Conservation (phyloP, 345 rosid species). For the Acer negundo region DNA sequence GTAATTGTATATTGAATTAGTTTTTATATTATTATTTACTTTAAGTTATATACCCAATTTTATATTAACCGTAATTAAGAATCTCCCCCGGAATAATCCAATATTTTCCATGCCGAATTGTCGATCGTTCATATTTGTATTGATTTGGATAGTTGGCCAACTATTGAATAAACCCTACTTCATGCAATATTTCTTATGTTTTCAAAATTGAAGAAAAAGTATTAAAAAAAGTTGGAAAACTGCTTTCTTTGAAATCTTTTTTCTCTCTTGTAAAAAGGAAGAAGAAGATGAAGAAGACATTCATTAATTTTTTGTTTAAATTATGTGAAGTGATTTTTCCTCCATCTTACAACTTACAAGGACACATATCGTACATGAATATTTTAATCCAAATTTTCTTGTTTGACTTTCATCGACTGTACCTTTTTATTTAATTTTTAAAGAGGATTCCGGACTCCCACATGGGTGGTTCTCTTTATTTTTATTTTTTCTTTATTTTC, state of each 20-base stretch:
- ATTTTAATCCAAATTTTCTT: constrained; percentile 6
- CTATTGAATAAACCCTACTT: neutral
- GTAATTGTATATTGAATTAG: too few species aligned
- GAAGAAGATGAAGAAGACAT: too few species aligned
- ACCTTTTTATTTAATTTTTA: too few species aligned
- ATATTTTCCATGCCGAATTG: neutral
- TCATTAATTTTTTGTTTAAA: too few species aligned
- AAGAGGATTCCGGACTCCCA: neutral
- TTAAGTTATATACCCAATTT: neutral
- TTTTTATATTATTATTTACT: too few species aligned
- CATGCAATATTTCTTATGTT: too few species aligned
- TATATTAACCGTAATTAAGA: neutral
- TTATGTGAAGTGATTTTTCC: neutral
- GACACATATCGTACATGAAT: neutral
- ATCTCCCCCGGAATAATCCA: neutral
- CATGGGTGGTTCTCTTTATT: constrained; percentile 12
- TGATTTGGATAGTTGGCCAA: neutral
- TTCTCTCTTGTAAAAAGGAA: too few species aligned
- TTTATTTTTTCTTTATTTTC: neutral
- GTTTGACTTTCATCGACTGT: constrained; percentile 8
- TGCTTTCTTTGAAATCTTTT: too few species aligned
- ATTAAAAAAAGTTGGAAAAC: too few species aligned
- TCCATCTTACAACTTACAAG: neutral
- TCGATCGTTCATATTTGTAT: neutral
- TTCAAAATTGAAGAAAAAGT: too few species aligned